These are phyloP conservation scores for Trichoderma arundinaceum DNA, from an alignment of 2,329 filamentous ascomycete genomes.

Conservation along the genomic window DNA sequence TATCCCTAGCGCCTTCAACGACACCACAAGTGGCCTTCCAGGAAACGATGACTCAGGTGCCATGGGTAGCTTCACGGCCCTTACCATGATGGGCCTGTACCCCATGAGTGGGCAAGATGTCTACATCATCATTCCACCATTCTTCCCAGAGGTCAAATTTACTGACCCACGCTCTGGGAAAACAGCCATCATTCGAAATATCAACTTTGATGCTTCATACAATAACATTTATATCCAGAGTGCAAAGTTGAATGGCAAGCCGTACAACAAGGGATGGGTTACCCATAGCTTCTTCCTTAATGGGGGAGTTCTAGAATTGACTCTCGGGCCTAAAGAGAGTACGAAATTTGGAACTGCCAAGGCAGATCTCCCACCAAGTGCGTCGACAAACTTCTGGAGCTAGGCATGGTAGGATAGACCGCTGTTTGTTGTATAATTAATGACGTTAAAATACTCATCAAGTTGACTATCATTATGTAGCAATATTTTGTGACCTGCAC, in stretches of 20 bases:
- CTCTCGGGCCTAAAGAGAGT: slow-evolving; percentile 58
- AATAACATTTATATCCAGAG: slow-evolving; percentile 64
- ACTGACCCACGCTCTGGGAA: slow-evolving; percentile 38
- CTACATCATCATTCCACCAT: slow-evolving; percentile 58
- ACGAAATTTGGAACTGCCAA: slow-evolving; percentile 32
- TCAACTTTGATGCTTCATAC: slow-evolving; percentile 51
- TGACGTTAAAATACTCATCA: not conserved
- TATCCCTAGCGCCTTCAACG: slow-evolving; percentile 72
- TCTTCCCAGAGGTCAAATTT: slow-evolving; percentile 55
- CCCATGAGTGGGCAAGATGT: slow-evolving; percentile 60
- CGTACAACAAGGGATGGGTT: slow-evolving; percentile 65
- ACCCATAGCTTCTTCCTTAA: slow-evolving; percentile 63
- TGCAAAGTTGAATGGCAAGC: slow-evolving; percentile 59
- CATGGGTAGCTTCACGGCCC: slow-evolving; percentile 59
- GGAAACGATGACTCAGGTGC: slow-evolving; percentile 61
- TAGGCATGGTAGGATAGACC: not conserved
- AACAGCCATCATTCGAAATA: slow-evolving; percentile 41
- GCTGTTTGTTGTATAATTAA: not conserved
- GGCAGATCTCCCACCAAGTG: slow-evolving; percentile 36
- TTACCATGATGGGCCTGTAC: slow-evolving; percentile 60
- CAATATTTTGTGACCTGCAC: not conserved
- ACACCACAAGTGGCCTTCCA: slow-evolving; percentile 62
- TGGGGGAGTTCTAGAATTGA: slow-evolving; percentile 63
- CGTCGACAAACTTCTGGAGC: slow-evolving; percentile 37
- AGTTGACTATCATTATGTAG: not conserved